These are phyloP conservation scores for Schizophyllum commune DNA, from an alignment of 1,284 basidiomycete species.

Conservation along the genomic window DNA sequence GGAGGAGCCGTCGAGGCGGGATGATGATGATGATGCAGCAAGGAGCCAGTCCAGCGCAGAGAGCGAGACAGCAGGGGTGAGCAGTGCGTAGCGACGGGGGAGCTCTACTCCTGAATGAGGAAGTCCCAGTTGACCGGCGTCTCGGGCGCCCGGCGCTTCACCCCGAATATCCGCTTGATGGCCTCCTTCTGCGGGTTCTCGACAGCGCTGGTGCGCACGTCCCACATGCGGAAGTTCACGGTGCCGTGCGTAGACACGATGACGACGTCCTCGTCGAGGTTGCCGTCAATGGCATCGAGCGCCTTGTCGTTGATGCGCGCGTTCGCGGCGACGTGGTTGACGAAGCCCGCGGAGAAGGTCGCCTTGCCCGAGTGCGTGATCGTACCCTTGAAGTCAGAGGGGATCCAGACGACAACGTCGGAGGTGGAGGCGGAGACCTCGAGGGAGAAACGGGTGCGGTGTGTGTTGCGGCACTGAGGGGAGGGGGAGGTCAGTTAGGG, in stretches of 20 bases:
- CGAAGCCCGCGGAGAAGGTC: slow-evolving; percentile 62
- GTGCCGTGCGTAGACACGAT: slow-evolving; percentile 48
- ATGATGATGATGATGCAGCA: not conserved
- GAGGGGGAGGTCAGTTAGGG: slow-evolving; percentile 1
- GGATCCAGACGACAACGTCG: slow-evolving; percentile 64
- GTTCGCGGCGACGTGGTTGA: slow-evolving; percentile 58
- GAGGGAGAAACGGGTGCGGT: slow-evolving; percentile 57
- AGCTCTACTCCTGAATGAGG: slow-evolving; percentile 52
- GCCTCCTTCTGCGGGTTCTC: slow-evolving; percentile 54
- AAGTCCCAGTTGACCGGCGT: slow-evolving; percentile 68
- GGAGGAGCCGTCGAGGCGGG: not conserved
- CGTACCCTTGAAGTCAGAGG: slow-evolving; percentile 65
- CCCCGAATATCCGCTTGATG: slow-evolving; percentile 56
- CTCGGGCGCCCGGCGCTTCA: slow-evolving; percentile 43
- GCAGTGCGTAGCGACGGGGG: not conserved
- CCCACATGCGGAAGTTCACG: slow-evolving; percentile 72
- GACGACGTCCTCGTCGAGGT: slow-evolving; percentile 44
- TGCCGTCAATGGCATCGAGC: slow-evolving; percentile 25
- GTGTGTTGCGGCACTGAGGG: slow-evolving; percentile 54
- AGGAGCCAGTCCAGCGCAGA: not conserved
- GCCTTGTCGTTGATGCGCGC: slow-evolving; percentile 45
- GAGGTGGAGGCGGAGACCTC: slow-evolving; percentile 52
- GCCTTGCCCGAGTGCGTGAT: slow-evolving; percentile 49
- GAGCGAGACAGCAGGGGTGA: not conserved
- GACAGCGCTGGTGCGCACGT: slow-evolving; percentile 52